phyloP scores from a whole-genome alignment of 768 basidiomycete species.

The Pisolithus marmoratus region DNA sequence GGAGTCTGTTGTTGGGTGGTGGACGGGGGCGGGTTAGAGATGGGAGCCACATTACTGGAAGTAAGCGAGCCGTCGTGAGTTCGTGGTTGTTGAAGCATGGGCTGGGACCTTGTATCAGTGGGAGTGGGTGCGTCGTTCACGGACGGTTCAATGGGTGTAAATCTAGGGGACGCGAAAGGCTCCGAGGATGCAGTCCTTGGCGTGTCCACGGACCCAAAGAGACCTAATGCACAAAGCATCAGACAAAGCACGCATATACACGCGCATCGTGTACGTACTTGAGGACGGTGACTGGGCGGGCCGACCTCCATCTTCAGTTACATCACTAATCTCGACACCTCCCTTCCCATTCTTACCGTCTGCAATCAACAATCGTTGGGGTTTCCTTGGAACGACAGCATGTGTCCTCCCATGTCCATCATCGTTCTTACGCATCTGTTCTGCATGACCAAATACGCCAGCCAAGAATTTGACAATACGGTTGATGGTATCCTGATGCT shows the following conservation, averaged over 20 bases:
- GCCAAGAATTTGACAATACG: constrained; percentile 93
- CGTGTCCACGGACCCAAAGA: constrained; percentile 43
- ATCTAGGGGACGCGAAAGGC: constrained; percentile 18
- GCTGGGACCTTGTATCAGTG: constrained; percentile 8
- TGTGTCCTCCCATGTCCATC: constrained; percentile 28
- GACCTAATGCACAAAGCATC: constrained; percentile 24
- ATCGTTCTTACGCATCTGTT: constrained; percentile 32
- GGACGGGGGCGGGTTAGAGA: constrained; percentile 3
- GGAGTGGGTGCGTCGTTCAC: constrained; percentile 9
- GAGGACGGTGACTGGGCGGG: constrained; percentile 16
- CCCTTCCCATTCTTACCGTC: constrained; percentile 36
- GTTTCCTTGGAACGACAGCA: constrained; percentile 44
- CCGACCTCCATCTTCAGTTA: constrained; percentile 36
- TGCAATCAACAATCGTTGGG: constrained; percentile 65
- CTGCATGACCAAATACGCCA: constrained; percentile 71
- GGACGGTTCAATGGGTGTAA: constrained; percentile 23
- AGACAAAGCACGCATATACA: background rate
- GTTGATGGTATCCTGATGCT: constrained; percentile 95
- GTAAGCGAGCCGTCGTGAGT: constrained; percentile 11
- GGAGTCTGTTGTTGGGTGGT: constrained; percentile 3
- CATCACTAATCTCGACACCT: constrained; percentile 29
- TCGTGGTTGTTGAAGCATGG: background rate
- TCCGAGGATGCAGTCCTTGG: constrained; percentile 36
- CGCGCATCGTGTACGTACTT: constrained; percentile 3
- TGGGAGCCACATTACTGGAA: constrained; percentile 5